Evolutionary conservation across 768 basidiomycete genomes (phyloP), one percentile per base, ranked within the genome.

Genomic region (Agrocybe pediades): DNA sequence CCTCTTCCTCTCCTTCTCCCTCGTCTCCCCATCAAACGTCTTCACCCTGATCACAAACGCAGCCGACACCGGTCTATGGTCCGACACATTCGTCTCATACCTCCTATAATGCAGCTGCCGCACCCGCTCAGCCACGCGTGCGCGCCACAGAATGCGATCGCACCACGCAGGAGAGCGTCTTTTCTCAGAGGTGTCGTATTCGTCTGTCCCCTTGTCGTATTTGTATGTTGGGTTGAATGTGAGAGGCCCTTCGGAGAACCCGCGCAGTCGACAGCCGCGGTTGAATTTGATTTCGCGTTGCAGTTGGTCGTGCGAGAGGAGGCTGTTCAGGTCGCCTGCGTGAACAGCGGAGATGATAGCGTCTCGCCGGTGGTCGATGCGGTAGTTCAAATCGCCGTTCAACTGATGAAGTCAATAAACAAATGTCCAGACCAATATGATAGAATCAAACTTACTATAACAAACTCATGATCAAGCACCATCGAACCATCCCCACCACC

Each of bases 331-430:
- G 44, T 96, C 88, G 27, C 83, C 82, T 0, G 84, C 73, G n/a
- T 84, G 75, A 47, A 95, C 77, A 25, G 86, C 81, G 0, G 86
- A 72, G 43, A 93, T 71, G 60, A 95, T 91, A 27, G 83, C 78
- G 20, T 98, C 95, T 21, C 96, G 81, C 1, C 94, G 85, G 62
- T 90, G 87, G 69, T 98, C 95, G 60, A 98, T 95, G 41, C 96
- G 93, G 66, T 98, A 99, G 71, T 99, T 99, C 73, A 99, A 80
- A 69, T 98, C 96, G 0, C 96, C 96, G 55, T 88, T 92, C 44
- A 95, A 70, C 91, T 93, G 40, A 48, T 17, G 24, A 23, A 4
- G 57, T 16, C 40, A 60, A 43, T 45, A 26, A 55, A 50, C 19
- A 9, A 41, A 52, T 25, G n/a, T 13, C 53, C 23, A 9, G 5